Base-by-base conservation (phyloP, 768 basidiomycete genomes). In the Lanmaoa pseudosensibilis region DNA sequence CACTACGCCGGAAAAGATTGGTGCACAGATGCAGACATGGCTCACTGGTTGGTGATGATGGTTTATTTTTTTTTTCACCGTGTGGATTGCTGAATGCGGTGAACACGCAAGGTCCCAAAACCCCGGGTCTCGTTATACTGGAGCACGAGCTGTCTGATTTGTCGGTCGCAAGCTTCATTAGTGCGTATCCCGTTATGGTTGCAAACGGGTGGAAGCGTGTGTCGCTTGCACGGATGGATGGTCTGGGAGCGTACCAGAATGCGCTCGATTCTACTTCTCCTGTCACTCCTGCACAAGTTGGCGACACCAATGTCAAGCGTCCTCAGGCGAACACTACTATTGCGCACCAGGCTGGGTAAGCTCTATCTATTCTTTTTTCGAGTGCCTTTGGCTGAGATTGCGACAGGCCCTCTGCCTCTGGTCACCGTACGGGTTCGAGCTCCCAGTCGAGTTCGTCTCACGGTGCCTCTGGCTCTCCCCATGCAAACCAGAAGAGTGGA, bases 91-190 rank as follows among this genome's bases (percentile, higher is more conserved):
- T 54, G 40, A 50, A 40, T 4, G 23, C 32, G 23, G 12, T 51
- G 38, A 32, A 52, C 5, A 21, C 38, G 19, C 55, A 34, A 76
- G 88, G 85, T 32, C 74, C 88, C 46, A 92, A 93, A 69, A 75
- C 71, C 11, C 87, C 91, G 3, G 95, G 95, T 34, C 80, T 95
- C 23, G 78, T 92, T 58, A 77, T 92, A 52, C 80, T 97, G 56
- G 88, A 96, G 69, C 95, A 98, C 71, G 94, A 97, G 73, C 74
- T 87, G 23, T 80, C 78, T 33, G 73, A 81, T 41, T 68, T 75
- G 59, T 76, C 86, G 33, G 85, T 92, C 21, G 62, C 76, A 37
- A 83, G 83, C 4, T 95, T 94, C 73, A 83, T 87, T 0, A 73
- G 74, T 40, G 80, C 81, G 9, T 91, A 80, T 69, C 84, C 87